Conservation (phyloP, 192 early-diverging fungal species). For the Lobosporangium transversale region DNA sequence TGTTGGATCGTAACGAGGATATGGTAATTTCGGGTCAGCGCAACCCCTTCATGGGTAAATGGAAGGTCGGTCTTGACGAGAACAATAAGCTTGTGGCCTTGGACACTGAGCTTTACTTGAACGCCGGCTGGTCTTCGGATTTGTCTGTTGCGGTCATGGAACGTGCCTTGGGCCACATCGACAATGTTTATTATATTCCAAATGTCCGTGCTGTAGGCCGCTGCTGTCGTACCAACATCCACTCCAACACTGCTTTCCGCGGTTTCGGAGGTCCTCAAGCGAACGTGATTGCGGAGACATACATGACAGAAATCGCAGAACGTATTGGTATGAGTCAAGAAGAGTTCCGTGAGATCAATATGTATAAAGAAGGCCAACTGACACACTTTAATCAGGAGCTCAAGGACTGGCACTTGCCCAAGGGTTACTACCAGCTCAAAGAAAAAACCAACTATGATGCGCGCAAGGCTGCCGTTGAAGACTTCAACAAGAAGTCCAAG, state of each 20-base stretch:
- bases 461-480: constrained; percentile 67
- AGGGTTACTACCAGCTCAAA: constrained; percentile 75
- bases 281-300: constrained; percentile 83
- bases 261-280: constrained; percentile 89
- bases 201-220: constrained; percentile 71
- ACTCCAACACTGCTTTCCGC: constrained; percentile 89
- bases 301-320: constrained; percentile 83
- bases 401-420: constrained; percentile 76
- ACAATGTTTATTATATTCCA: constrained; percentile 85
- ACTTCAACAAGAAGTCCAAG: constrained; percentile 74
- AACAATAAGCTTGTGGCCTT: constrained; percentile 75
- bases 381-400: constrained; percentile 79
- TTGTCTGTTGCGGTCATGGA: constrained; percentile 76
- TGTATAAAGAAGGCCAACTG: constrained; percentile 74
- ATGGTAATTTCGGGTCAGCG: constrained; percentile 79
- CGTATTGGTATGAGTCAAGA: constrained; percentile 69
- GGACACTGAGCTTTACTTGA: constrained; percentile 67
- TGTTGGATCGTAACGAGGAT: constrained; percentile 88
- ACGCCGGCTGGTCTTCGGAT: constrained; percentile 75
- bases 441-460: constrained; percentile 59
- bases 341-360: constrained; percentile 71
- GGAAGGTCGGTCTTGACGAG: constrained; percentile 76
- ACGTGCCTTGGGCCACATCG: constrained; percentile 76
- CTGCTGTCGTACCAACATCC: constrained; percentile 84
- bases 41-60: constrained; percentile 83